These are phyloP conservation scores for Rhizophagus sp. DNA, from an alignment of 192 early-diverging fungal genomes.

Conservation along the genomic window DNA sequence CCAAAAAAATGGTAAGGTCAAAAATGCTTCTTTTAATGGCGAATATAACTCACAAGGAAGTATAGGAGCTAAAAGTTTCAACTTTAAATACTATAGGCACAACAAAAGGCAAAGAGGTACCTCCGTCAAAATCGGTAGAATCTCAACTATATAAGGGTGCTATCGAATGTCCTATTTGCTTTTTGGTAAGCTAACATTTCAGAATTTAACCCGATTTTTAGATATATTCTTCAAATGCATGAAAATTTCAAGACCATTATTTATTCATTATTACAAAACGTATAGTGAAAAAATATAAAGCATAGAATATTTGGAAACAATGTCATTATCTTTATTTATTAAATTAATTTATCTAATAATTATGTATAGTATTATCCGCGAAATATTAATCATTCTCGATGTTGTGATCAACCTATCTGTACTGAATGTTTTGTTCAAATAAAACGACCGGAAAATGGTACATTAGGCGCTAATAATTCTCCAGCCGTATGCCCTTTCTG, in stretches of 20 bases:
- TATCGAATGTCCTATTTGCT: conserved; percentile 96
- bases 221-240: too few species aligned
- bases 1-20: conserved; percentile 32
- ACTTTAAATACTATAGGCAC: conserved; percentile 22
- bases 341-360: neutral
- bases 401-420: conserved; percentile 95
- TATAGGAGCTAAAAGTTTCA: conserved; percentile 26
- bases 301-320: too few species aligned
- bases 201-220: too few species aligned
- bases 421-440: conserved; percentile 98
- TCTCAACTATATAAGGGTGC: conserved; percentile 56
- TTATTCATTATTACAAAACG: too few species aligned
- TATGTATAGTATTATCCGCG: conserved; percentile 75
- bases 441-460: conserved; percentile 68
- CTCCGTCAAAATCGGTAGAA: conserved; percentile 30
- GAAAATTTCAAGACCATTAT: too few species aligned
- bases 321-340: too few species aligned
- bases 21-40: conserved; percentile 31
- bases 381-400: conserved; percentile 90
- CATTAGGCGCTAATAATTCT: conserved; percentile 58
- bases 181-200: conserved; percentile 63
- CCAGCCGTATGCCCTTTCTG: conserved; percentile 87
- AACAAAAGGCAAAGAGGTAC: conserved; percentile 31
- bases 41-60: conserved; percentile 6
- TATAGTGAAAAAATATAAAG: too few species aligned